Evolutionary conservation across 371 early-diverging fungal species (phyloP), one percentile per base, ranked within the genome.

Genomic region (Entomophthora muscae): DNA sequence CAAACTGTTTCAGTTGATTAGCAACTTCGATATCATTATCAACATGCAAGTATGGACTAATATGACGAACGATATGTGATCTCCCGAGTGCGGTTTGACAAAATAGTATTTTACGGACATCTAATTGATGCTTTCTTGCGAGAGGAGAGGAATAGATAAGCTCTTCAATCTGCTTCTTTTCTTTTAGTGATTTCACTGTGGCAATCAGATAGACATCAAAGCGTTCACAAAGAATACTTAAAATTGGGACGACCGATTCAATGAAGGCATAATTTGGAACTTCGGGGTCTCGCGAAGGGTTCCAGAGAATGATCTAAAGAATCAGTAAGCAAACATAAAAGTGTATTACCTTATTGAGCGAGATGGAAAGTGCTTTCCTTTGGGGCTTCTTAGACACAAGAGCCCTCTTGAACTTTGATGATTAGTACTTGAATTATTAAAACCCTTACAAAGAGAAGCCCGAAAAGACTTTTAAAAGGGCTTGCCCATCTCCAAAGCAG

Each of bases 21-120:
- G 42, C 42, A 5, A 42, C 42, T 42, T 42, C 65, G 51, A 65
- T 67, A 12, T 51, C 63, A n/a, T 69, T 68, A 29, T 75, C 75
- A 32, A 73, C 66, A 57, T 75, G 73, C 17, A 72, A 54, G 23
- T 66, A 65, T 26, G 80, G 76, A 66, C 74, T 76, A 28, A 81
- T 67, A 70, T 78, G 80, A 21, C 79, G 71, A 22, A 82, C 77
- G 10, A 82, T 70, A 70, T 82, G 80, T n/a, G 72, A 66, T 28
- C 75, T 72, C 0, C 80, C 82, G 53, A 76, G 72, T 53, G 74
- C 75, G 0, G 78, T 77, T 58, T 73, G 73, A 69, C 79, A 79
- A 65, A 79, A 76, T 27, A 82, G 58, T 29, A 82, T 65, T 33
- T 75, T 71, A 12, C 78, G 72, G 10, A 70, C 66, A 57, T 81